phyloP scores from a whole-genome alignment of 257 asterid genomes.

The Penstemon davidsonii region DNA sequence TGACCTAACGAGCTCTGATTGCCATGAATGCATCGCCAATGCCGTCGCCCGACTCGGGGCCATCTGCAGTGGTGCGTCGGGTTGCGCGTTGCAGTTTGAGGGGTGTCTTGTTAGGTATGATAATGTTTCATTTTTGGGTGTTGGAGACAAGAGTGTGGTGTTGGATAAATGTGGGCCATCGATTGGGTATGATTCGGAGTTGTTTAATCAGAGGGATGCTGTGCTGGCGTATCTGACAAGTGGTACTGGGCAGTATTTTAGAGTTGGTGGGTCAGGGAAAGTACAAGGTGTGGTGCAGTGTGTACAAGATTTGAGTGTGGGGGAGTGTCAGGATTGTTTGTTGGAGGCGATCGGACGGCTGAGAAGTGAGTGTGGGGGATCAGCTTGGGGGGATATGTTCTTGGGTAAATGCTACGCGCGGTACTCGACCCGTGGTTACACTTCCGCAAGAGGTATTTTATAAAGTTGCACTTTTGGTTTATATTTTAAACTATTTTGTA shows the following conservation, averaged over 20 bases:
- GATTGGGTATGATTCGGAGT: slow-evolving; percentile 41
- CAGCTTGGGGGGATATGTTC: slow-evolving; percentile 82
- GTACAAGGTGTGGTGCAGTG: slow-evolving; percentile 87
- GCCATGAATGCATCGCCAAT: slow-evolving; percentile 50
- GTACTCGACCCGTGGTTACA: slow-evolving; percentile 64
- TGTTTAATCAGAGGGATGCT: slow-evolving; percentile 48
- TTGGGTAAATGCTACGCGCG: slow-evolving; percentile 89
- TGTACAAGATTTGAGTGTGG: slow-evolving; percentile 64
- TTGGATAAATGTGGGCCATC: slow-evolving; percentile 62
- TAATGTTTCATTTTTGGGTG: slow-evolving; percentile 62
- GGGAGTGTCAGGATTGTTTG: slow-evolving; percentile 78
- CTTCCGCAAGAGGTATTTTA: slow-evolving; percentile 38
- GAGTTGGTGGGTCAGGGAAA: slow-evolving; percentile 71
- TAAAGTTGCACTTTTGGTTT: background rate
- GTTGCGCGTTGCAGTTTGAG: slow-evolving; percentile 79
- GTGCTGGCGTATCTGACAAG: slow-evolving; percentile 49
- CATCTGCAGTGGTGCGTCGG: slow-evolving; percentile 55
- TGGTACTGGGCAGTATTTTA: slow-evolving; percentile 61
- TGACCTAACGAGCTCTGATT: slow-evolving; percentile 53
- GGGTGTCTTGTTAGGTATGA: slow-evolving; percentile 79
- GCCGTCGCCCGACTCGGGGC: slow-evolving; percentile 62
- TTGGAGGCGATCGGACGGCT: slow-evolving; percentile 74
- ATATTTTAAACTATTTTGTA: too few relatives aligned
- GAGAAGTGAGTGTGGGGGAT: slow-evolving; percentile 58
- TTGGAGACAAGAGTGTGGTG: slow-evolving; percentile 58